Base-by-base conservation (phyloP, 768 basidiomycete species). In the Boletus fagicola region DNA sequence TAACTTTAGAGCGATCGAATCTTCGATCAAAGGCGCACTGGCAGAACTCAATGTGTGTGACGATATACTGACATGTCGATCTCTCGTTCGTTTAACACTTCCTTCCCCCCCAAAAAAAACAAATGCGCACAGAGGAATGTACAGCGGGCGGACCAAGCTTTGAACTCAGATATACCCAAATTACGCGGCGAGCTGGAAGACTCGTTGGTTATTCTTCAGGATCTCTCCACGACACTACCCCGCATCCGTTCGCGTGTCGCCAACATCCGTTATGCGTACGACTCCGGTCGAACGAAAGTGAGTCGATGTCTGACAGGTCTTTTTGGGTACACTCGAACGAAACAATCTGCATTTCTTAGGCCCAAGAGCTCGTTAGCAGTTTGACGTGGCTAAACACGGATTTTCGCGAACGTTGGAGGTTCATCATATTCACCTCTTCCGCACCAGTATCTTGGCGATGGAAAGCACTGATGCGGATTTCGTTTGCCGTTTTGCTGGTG, bases 381-480 rank as follows among this genome's bases (percentile, higher is more conserved):
- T 75, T 92, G 44, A 78, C 77, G 52, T 92, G 89, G 89, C 77
- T 90, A 24, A 90, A 91, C 67, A 90, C 86, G 0, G 85, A 87
- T 48, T 85, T 88, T 68, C 86, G 87, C 55, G 84, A 86, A 68
- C 86, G 89, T 13, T 87, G 86, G 83, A 81, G 87, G 43, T 71
- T 79, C 24, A 86, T 84, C 72, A 84, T 91, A 64, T 91, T 91
- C 76, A 86, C 88, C 1, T 77, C 84, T 3, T 78, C 78, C 2
- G 84, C 85, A 48, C 90, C 90, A 2, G 88, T 90, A 22, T 87
- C 88, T 24, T 79, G 80, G 76, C 79, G 81, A 44, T 88, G 85
- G 87, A 89, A 86, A 66, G 71, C 74, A 8, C 71, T 83, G 38
- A 80, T 90, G 77, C 84, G 88, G 30, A 62, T 77, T 20, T 69